Conservation (phyloP, 1,139 yeast species). For the Hansenula lynferdii region DNA sequence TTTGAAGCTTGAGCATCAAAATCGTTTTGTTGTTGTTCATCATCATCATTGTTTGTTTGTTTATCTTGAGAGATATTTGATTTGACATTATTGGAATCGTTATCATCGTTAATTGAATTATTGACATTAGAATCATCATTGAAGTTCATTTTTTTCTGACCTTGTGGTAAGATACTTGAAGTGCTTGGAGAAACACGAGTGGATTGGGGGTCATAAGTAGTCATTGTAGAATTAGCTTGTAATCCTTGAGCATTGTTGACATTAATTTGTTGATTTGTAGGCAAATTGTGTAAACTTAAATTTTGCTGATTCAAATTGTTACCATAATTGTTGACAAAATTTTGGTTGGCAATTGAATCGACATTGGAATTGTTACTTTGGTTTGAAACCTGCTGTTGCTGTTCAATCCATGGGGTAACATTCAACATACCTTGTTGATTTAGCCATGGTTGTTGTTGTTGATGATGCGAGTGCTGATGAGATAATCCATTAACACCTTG, state of each 20-base stretch:
- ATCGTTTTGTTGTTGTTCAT: slow-evolving; percentile 11
- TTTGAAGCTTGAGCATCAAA: slow-evolving; percentile 9
- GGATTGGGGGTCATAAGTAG: slow-evolving; percentile 22
- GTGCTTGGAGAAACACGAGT: slow-evolving; percentile 20
- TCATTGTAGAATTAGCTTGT: slow-evolving; percentile 4
- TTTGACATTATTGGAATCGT: slow-evolving; percentile 3
- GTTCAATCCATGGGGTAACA: slow-evolving; percentile 68
- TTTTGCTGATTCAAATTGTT: slow-evolving; percentile 15
- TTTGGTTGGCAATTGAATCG: slow-evolving; percentile 20
- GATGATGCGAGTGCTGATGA: no score
- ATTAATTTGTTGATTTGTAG: background rate
- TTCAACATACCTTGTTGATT: slow-evolving; percentile 32
- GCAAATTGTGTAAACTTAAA: slow-evolving; percentile 1
- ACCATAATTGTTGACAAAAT: slow-evolving; percentile 21
- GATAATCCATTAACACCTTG: no score
- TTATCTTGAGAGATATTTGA: slow-evolving; percentile 3
- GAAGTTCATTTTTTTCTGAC: no score
- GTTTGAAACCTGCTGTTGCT: slow-evolving; percentile 38
- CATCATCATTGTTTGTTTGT: slow-evolving; percentile 19
- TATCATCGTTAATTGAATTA: slow-evolving; percentile 1
- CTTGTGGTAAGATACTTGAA: slow-evolving; percentile 9
- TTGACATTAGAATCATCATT: no score
- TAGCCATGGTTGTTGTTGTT: slow-evolving; percentile 26
- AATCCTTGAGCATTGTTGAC: slow-evolving; percentile 2
- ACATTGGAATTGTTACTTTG: slow-evolving; percentile 6